Evolutionary conservation across 768 basidiomycete species (phyloP), one percentile per base, ranked within the genome.

Genomic region (Termitomyces sp.): DNA sequence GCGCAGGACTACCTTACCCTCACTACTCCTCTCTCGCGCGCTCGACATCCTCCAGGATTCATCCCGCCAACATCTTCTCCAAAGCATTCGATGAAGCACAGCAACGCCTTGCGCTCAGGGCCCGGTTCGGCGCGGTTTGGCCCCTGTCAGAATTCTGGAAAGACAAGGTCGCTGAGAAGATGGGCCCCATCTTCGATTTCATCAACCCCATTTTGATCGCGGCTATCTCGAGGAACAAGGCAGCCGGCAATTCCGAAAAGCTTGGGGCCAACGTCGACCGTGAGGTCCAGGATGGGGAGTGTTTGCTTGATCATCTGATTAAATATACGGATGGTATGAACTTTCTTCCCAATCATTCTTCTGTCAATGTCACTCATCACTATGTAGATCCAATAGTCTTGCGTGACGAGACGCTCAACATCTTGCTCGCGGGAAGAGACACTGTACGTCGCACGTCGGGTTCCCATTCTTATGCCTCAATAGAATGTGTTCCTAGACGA

Each of bases 371-470:
- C 31, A 44, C 27, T 13, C 13, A 18, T 54, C 7, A 47, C 16
- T 16, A 8, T 41, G 20, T 52, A 78, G 77, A 79, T 57, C 64
- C 55, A 2, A 57, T 58, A 7, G 64, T 76, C 22, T 67, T 86
- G n/a, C 76, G 76, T 57, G 83, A 84, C 60, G 76, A 79, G 61
- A 73, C 72, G 3, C 64, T 83, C n/a, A 85, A 85, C 61, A 80
- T 86, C 44, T 68, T 83, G 16, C 73, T 86, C 24, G 83, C 84
- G 24, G 83, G 81, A 9, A 74, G 82, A 30, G 85, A 87, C 58
- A 87, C 84, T 3, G 78, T 78, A 54, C 27, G 73, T 58, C 57
- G 34, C 12, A 3, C 24, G 11, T 36, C 22, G 13, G 13, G 9
- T 42, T 39, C n/a, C 2, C 39, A 20, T 27, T 12, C 8, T 12